phyloP scores from a whole-genome alignment of 495 filamentous ascomycete species.

The Pseudoneurospora amorphoporcata region DNA sequence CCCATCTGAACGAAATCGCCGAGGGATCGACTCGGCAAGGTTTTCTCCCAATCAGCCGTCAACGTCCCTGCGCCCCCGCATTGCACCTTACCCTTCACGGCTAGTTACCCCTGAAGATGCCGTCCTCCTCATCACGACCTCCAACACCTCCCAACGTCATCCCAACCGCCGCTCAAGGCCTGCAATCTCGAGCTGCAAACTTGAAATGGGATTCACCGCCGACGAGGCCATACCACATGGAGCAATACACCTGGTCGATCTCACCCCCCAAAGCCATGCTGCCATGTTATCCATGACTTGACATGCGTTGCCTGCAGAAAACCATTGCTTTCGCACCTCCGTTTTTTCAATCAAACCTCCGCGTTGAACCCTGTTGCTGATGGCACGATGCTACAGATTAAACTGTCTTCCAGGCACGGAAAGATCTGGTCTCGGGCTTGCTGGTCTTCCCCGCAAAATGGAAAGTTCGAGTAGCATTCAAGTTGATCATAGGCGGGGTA shows the following conservation, averaged over 20 bases:
- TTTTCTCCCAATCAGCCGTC: neutral
- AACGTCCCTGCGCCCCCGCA: neutral
- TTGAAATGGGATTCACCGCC: neutral
- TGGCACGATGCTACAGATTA: neutral
- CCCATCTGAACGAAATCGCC: neutral
- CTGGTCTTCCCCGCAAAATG: neutral
- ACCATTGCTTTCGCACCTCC: neutral
- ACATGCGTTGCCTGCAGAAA: neutral
- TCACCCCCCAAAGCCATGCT: neutral
- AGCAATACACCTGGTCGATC: neutral
- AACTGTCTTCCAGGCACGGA: neutral
- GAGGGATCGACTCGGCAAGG: slow-evolving; percentile 4
- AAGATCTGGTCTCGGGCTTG: neutral
- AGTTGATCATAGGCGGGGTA: neutral
- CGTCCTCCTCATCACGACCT: neutral
- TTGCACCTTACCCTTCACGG: neutral
- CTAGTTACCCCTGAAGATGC: neutral
- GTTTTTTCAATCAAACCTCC: neutral
- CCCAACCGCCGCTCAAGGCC: neutral
- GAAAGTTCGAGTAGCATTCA: neutral
- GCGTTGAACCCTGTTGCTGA: neutral
- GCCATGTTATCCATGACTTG: neutral
- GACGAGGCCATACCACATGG: neutral
- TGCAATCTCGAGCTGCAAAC: neutral
- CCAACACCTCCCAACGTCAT: neutral